Conservation (phyloP, 495 filamentous ascomycete species). For the Achaetomiella virescens region DNA sequence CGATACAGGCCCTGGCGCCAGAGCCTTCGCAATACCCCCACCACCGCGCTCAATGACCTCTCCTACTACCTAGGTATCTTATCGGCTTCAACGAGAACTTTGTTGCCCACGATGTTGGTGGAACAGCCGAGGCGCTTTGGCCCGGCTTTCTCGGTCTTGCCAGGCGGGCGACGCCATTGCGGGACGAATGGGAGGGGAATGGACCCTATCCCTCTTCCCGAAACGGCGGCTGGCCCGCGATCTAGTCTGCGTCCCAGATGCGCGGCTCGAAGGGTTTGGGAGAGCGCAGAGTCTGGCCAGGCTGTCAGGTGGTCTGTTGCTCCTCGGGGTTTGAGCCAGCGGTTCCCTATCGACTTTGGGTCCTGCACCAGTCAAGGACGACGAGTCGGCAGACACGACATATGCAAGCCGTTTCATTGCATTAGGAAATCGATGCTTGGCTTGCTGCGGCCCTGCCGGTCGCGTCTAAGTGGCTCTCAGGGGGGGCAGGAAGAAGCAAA, state of each 20-base stretch:
- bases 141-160: background rate
- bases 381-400: background rate
- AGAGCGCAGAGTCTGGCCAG: too few species aligned
- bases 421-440: slow-evolving; percentile 18
- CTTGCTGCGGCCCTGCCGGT: slow-evolving; percentile 19
- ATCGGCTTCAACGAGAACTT: background rate
- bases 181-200: background rate
- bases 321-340: background rate
- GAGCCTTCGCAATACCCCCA: slow-evolving; percentile 25
- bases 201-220: background rate
- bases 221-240: too few species aligned
- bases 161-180: background rate
- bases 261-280: background rate
- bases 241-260: background rate
- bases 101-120: slow-evolving; percentile 1
- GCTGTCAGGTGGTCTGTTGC: too few species aligned
- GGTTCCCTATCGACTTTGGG: background rate
- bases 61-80: background rate
- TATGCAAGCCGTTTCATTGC: background rate
- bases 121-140: slow-evolving; percentile 1
- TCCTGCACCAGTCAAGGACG: too few species aligned
- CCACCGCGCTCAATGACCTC: slow-evolving; percentile 2
- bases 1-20: slow-evolving; percentile 15
- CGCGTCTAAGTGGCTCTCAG: slow-evolving; percentile 9
- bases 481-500: slow-evolving; percentile 12